Evolutionary conservation across 208 protist genomes (phyloP).

Genomic region (Leishmania mexicana): DNA sequence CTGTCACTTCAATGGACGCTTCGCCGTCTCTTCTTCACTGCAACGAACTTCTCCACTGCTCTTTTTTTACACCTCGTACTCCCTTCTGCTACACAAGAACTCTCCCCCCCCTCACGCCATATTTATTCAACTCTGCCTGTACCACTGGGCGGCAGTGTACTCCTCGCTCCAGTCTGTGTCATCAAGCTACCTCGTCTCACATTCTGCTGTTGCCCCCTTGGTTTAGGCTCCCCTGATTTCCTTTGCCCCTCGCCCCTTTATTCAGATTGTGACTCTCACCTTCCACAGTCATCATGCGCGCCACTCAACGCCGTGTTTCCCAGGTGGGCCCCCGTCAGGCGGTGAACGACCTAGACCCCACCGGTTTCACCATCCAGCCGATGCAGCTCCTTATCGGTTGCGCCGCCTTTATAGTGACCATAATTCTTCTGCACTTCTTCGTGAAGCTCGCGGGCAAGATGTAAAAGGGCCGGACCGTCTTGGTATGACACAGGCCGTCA

Average conservation of each 20-base stretch:
- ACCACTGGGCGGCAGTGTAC: slow-evolving; percentile 8
- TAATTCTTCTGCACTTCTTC: slow-evolving; percentile 92
- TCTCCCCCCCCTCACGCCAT: neutral
- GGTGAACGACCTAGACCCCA: slow-evolving; percentile 73
- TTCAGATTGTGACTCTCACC: slow-evolving; percentile 3
- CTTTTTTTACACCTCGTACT: neutral
- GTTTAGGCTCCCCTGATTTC: neutral
- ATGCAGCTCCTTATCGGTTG: slow-evolving; percentile 73
- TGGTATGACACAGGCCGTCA: neutral
- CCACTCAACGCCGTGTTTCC: slow-evolving; percentile 43
- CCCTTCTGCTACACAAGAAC: too few species aligned
- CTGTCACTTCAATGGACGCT: neutral
- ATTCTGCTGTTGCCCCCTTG: neutral
- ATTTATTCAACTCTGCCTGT: slow-evolving; percentile 3
- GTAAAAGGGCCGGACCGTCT: neutral
- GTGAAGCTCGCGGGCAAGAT: slow-evolving; percentile 64
- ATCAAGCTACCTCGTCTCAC: slow-evolving; percentile 2
- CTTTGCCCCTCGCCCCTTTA: neutral
- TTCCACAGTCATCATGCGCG: slow-evolving; percentile 45
- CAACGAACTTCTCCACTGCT: neutral
- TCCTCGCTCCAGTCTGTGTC: slow-evolving; percentile 1
- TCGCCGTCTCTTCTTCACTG: neutral
- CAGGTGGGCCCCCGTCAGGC: slow-evolving; percentile 30
- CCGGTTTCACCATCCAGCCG: slow-evolving; percentile 74
- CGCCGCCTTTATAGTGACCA: slow-evolving; percentile 71